Evolutionary conservation across 306 rosid genomes (phyloP).

Genomic region (Castanea mollissima): DNA sequence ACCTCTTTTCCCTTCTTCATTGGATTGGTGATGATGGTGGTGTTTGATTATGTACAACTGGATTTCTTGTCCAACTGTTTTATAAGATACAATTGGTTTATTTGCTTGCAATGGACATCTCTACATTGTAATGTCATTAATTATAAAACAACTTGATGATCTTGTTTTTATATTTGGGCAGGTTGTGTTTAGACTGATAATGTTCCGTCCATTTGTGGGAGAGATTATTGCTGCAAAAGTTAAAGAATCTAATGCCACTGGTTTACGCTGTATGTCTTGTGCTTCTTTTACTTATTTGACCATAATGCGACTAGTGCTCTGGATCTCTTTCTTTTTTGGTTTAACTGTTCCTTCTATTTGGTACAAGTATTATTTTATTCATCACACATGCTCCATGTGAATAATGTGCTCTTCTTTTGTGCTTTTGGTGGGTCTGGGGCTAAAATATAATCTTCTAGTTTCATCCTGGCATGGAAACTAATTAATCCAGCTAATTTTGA

Average conservation of each 20-base stretch:
- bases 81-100: background rate
- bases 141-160: constrained; percentile 1
- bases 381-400: background rate
- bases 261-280: constrained; percentile 50
- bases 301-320: constrained; percentile 1
- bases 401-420: constrained; percentile 1
- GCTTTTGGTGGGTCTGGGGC: background rate
- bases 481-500: background rate
- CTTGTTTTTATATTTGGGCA: constrained; percentile 31
- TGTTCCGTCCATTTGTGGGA: constrained; percentile 78
- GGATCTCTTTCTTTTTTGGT: background rate
- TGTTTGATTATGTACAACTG: background rate
- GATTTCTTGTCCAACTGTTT: background rate
- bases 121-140: background rate
- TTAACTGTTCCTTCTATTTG: background rate
- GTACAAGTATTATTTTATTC: background rate
- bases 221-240: constrained; percentile 68
- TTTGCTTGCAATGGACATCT: background rate
- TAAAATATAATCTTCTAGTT: background rate
- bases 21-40: background rate
- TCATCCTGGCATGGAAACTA: background rate
- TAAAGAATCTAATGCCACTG: constrained; percentile 50
- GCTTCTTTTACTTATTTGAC: constrained; percentile 20
- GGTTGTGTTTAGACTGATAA: constrained; percentile 62
- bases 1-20: background rate